These are phyloP conservation scores for Infundibulicybe gibba DNA, from an alignment of 768 basidiomycete species.

Conservation along the genomic window DNA sequence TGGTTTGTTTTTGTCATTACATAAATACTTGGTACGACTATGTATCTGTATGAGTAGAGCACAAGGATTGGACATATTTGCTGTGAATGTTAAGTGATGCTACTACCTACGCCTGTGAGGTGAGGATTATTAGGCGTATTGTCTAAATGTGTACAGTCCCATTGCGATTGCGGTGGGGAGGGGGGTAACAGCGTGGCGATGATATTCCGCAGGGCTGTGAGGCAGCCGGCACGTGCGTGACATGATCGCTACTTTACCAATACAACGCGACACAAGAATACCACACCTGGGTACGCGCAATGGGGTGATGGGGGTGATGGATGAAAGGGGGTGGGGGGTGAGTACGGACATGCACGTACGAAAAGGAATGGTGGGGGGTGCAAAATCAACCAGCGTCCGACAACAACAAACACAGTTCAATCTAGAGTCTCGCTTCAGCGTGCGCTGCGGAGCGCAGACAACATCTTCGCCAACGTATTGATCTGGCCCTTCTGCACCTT, in stretches of 20 bases:
- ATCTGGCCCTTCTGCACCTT: slow-evolving; percentile 91
- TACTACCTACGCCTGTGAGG: slow-evolving; percentile 9
- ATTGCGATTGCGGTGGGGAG: neutral
- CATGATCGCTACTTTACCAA: slow-evolving; percentile 48
- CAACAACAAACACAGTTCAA: slow-evolving; percentile 1
- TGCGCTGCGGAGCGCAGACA: slow-evolving; percentile 67
- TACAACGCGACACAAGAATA: slow-evolving; percentile 40
- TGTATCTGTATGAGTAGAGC: slow-evolving; percentile 14
- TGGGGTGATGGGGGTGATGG: neutral
- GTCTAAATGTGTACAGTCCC: slow-evolving; percentile 9
- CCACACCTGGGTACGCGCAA: slow-evolving; percentile 29
- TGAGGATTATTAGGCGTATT: slow-evolving; percentile 4
- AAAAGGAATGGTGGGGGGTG: neutral
- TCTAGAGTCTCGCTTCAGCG: slow-evolving; percentile 21
- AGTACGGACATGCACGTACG: neutral
- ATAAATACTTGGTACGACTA: slow-evolving; percentile 17
- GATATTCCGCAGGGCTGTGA: neutral
- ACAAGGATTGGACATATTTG: slow-evolving; percentile 15
- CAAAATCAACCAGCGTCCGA: neutral
- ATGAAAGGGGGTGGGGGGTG: neutral
- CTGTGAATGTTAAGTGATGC: slow-evolving; percentile 11
- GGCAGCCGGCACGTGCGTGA: slow-evolving; percentile 19
- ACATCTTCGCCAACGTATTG: slow-evolving; percentile 87
- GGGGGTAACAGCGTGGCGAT: slow-evolving; percentile 12
- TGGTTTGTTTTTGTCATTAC: slow-evolving; percentile 1